Base-by-base conservation (phyloP, 2,329 filamentous ascomycete species). In the Ascochyta viciae-villosae region DNA sequence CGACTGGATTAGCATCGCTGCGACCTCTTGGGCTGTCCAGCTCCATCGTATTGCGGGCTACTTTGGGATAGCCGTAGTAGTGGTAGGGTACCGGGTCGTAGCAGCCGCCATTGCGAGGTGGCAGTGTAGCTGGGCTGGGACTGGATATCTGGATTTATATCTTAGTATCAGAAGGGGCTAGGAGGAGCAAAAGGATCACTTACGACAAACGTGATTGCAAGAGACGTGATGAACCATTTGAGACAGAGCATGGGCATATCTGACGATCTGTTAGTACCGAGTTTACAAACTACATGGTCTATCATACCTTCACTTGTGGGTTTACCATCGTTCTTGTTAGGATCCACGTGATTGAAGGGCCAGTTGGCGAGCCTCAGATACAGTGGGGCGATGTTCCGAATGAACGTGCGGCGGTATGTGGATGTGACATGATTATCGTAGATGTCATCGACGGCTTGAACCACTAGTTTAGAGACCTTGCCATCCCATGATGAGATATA, bases 401-500 rank as follows among this genome's bases (percentile, higher is more conserved):
- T 63, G 58, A 67, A 70, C 0, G 70, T 72, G 3, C 71, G 70
- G 19, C 67, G 62, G 42, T 71, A 71, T 3, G 70, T 73, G 12
- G 58, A 61, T 8, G 64, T 68, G 3, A 57, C 50, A 2, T 63
- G 60, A 22, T 70, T 64, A 35, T 74, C 67, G 42, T 70, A 73
- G 12, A 73, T 70, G 2, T 73, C 67, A 15, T 74, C 71, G 3
- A 66, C 62, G 15, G 68, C 61, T 51, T 74, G 71, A 3, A 74
- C 70, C 3, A 73, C 62, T 2, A 74, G 60, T 37, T 70, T 69
- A 1, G 66, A 68, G 6, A 70, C 50, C 26, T 64, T 67, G 4
- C 70, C 71, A 35, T 74, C 70, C 48, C 53, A 72, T 0, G 67
- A 58, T 8, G 68, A 72, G 15, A 74, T 62, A 37, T 73, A 74